Percentiles rank a stretch among this genome's conserved stretches.
phyloP scores from a whole-genome alignment of 371 early-diverging fungal species.

The Syncephalastrum sp. region DNA sequence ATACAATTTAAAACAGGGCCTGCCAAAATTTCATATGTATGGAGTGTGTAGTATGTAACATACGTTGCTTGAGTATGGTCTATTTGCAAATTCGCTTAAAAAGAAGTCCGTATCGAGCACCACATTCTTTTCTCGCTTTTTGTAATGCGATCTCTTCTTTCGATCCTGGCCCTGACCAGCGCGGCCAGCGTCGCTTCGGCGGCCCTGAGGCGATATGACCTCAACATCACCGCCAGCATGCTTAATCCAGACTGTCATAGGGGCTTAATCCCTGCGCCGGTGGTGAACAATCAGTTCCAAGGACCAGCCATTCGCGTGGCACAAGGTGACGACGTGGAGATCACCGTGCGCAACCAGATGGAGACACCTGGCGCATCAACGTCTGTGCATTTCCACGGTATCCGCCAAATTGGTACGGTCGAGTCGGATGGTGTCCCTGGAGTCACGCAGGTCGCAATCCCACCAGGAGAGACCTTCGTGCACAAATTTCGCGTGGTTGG shows the following conservation, averaged over 20 bases:
- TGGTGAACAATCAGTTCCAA: constrained; percentile 44
- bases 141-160: too few species aligned
- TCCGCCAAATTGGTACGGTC: constrained; percentile 33
- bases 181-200: constrained; percentile 1
- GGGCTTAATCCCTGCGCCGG: constrained; percentile 9
- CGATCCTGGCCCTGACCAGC: too few species aligned
- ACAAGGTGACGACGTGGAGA: constrained; percentile 31
- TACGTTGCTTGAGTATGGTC: too few species aligned
- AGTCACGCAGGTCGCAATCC: constrained; percentile 53
- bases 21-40: too few species aligned
- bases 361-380: constrained; percentile 11
- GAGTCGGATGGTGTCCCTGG: constrained; percentile 58
- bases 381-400: constrained; percentile 44
- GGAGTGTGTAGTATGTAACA: too few species aligned
- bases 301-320: constrained; percentile 41
- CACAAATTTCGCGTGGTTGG: constrained; percentile 41
- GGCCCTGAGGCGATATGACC: constrained; percentile 17
- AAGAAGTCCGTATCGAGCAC: too few species aligned
- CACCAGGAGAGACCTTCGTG: constrained; percentile 41
- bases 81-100: too few species aligned
- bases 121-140: too few species aligned
- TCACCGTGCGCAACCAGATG: constrained; percentile 33
- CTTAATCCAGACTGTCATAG: constrained; percentile 34
- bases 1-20: too few species aligned
- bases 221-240: constrained; percentile 12